phyloP scores from a whole-genome alignment of 2,329 filamentous ascomycete species.

The Cryphonectria parasitica region DNA sequence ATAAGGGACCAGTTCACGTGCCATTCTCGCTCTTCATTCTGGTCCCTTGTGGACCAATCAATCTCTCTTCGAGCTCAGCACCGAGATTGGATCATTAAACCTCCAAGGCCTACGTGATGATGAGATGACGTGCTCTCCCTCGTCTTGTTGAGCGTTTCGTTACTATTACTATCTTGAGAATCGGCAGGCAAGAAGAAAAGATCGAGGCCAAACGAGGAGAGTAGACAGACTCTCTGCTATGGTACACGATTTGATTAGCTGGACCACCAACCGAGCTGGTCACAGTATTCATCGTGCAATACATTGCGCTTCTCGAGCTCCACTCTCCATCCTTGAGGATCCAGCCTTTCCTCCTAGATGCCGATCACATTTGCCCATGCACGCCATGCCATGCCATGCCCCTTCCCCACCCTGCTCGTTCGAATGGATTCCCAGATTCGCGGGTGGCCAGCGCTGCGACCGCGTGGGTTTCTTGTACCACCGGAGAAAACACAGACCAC shows the following conservation, averaged over 20 bases:
- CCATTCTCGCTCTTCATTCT: not conserved
- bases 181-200: not conserved
- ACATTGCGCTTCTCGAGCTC: not conserved
- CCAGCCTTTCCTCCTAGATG: not conserved
- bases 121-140: not conserved
- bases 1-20: not conserved
- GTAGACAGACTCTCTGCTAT: not conserved
- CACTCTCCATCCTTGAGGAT: slow-evolving; percentile 4
- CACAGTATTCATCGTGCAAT: not conserved
- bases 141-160: not conserved
- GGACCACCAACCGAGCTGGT: not conserved
- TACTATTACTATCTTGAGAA: not conserved
- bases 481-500: not conserved
- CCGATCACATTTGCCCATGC: not conserved
- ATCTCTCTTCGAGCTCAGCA: not conserved
- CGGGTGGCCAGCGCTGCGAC: slow-evolving; percentile 11
- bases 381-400: not conserved
- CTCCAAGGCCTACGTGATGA: not conserved
- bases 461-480: not conserved
- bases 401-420: not conserved
- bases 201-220: not conserved
- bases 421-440: not conserved
- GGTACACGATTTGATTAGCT: not conserved
- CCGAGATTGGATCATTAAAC: not conserved
- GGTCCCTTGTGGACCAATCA: not conserved